Percentiles rank a stretch among this genome's conserved stretches.
These are phyloP conservation scores for Dictyostelium discoideum DNA, from an alignment of 78 protist species.

Conservation along the genomic window DNA sequence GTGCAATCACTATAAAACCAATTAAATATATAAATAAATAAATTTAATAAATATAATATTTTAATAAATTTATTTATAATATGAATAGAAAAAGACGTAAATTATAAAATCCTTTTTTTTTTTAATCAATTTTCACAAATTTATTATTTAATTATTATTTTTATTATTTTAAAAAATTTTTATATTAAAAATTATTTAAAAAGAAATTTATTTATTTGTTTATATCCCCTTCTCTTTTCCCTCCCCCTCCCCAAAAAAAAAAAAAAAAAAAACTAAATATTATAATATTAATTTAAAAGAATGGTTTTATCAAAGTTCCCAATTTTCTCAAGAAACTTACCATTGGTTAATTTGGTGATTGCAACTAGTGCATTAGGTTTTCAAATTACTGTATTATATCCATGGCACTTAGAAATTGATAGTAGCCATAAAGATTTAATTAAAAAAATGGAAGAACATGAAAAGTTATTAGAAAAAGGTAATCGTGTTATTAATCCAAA, in stretches of 20 bases:
- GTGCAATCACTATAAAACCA: no score
- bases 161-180: no score
- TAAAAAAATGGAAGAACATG: neutral
- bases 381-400: slow-evolving; percentile 7
- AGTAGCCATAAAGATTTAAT: neutral
- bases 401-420: slow-evolving; percentile 51
- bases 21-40: no score
- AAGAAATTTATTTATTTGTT: neutral
- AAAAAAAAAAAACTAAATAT: neutral
- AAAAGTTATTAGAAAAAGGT: neutral
- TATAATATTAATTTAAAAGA: neutral
- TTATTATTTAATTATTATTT: no score
- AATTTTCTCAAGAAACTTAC: slow-evolving; percentile 2
- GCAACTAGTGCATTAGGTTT: slow-evolving; percentile 5
- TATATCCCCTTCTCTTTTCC: neutral
- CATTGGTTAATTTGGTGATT: neutral
- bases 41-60: no score
- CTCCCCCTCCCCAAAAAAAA: no score
- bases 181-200: no score
- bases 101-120: no score
- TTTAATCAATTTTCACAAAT: no score
- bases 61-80: no score
- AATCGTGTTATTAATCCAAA: no score
- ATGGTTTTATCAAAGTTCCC: slow-evolving; percentile 52
- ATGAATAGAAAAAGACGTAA: neutral